Conservation (phyloP, 73 alveolate species). For the Chromera velia region DNA sequence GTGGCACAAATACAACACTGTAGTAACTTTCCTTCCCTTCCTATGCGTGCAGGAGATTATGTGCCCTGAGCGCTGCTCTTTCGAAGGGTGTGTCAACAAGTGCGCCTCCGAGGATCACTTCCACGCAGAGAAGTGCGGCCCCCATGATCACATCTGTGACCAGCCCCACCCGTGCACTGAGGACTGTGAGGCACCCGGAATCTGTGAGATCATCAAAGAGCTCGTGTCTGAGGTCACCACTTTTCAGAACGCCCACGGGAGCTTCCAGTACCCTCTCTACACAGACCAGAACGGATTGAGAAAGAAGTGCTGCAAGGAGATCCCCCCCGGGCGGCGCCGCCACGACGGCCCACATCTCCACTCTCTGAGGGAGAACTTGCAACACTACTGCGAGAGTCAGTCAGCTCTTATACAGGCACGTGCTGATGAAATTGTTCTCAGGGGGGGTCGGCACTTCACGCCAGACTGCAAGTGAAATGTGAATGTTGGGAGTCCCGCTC, state of each 20-base stretch:
- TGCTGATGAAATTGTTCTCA: too few species aligned
- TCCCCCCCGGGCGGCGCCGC: constrained; percentile 10
- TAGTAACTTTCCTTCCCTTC: too few species aligned
- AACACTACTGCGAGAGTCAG: constrained; percentile 14
- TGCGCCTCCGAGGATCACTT: constrained; percentile 12
- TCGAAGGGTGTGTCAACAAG: constrained; percentile 4
- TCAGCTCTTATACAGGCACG: too few species aligned
- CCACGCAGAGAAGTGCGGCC: neutral
- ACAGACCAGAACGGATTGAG: constrained; percentile 15
- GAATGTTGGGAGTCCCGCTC: too few species aligned
- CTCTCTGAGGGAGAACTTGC: constrained; percentile 11
- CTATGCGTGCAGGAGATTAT: too few species aligned
- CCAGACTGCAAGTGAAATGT: too few species aligned
- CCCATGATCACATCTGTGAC: constrained; percentile 6
- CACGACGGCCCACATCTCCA: constrained; percentile 13
- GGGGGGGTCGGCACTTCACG: too few species aligned
- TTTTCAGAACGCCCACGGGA: constrained; percentile 5
- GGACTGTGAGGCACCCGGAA: constrained; percentile 11
- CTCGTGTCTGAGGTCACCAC: constrained; percentile 6
- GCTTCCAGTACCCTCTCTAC: constrained; percentile 7
- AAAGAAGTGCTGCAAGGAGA: constrained; percentile 9
- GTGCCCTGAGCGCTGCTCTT: constrained; percentile 14
- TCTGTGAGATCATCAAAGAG: constrained; percentile 9
- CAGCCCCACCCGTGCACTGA: constrained; percentile 19
- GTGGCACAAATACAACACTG: too few species aligned